Base-by-base conservation (phyloP, 1,284 basidiomycete species). In the Malassezia nana region DNA sequence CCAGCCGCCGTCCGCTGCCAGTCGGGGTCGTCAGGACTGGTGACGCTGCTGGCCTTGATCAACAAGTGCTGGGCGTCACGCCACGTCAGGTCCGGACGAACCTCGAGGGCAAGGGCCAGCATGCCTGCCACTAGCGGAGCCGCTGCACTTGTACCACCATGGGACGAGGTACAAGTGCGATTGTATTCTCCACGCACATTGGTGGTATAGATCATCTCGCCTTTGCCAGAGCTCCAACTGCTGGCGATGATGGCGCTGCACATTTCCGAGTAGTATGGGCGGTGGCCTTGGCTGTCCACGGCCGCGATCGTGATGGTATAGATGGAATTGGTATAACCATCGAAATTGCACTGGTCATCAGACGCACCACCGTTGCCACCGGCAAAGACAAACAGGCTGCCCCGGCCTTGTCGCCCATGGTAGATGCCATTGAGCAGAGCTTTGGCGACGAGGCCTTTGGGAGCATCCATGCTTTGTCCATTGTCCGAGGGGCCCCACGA, bases 321-420 rank as follows among this genome's bases (percentile, higher is more conserved):
- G 61, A 96, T 94, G 63, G 86, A 89, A 74, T 98, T 98, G 29
- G 94, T 99, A 75, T 98, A 99, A 6, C 94, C 94, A 66, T 98
- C 94, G 74, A 99, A 98, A 76, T 99, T 99, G 79, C 94, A 99
- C 76, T 98, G 94, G 73, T 99, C 94, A 28, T 86, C 88, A 47
- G 81, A 80, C 3, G 82, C 81, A 22, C 89, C 94, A 20, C 94
- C 94, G 72, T 98, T 99, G 1, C 94, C 94, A 55, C 89, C 91
- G 1, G 94, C 94, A 75, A 98, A 99, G 31, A 99, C 94, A 67
- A 87, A 98, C 60, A 99, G 79, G 38, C 85, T 89, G 2, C 94
- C 94, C 69, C 87, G 89, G 20, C 91, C 90, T 38, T 77, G 81
- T 45, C 94, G 82, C 4, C 94, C 94, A 47, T 89, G 86, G 75